Percentiles rank a stretch among this genome's conserved stretches.
phyloP scores from a whole-genome alignment of 441 rosid genomes.

The Metrosideros polymorpha region DNA sequence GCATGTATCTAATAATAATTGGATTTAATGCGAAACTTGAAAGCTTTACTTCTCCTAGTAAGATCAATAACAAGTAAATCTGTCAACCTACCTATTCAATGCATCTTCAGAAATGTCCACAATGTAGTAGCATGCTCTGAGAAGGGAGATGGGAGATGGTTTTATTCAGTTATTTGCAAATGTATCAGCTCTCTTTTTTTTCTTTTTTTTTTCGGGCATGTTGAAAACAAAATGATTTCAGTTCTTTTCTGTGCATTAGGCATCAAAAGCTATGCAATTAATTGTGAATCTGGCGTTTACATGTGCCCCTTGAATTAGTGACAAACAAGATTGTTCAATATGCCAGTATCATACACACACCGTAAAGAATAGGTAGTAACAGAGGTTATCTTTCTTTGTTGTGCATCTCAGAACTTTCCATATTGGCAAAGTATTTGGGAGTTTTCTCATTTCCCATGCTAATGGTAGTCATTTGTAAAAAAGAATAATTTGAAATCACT shows the following conservation, averaged over 20 bases:
- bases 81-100: not conserved
- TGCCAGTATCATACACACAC: not conserved
- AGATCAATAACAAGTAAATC: not conserved
- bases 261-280: not conserved
- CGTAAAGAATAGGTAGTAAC: not conserved
- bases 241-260: not conserved
- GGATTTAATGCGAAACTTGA: not conserved
- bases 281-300: not conserved
- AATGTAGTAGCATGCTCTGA: not conserved
- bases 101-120: not conserved
- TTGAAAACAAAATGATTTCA: not conserved
- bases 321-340: not conserved
- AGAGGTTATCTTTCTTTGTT: not conserved
- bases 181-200: not conserved
- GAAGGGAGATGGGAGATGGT: not conserved
- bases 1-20: not conserved
- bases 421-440: not conserved
- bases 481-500: not conserved
- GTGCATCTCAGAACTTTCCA: not conserved
- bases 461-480: not conserved
- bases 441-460: not conserved
- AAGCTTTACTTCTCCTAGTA: not conserved
- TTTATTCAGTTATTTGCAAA: not conserved
- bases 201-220: not conserved
- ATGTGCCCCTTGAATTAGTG: not conserved